Conservation (phyloP, 345 rosid species). For the Clarkia xantiana region DNA sequence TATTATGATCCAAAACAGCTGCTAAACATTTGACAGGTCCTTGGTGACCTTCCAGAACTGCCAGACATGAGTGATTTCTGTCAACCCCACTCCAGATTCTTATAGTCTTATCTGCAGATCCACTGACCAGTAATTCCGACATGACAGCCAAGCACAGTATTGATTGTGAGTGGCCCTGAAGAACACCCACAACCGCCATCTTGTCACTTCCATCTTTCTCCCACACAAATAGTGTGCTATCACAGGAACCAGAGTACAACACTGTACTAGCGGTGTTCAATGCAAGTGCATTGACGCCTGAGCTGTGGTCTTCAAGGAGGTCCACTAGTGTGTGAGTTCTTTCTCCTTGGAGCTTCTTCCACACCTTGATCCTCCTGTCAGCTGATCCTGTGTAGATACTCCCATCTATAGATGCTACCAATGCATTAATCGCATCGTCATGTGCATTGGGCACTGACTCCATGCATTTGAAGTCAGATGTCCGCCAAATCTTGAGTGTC, state of each 20-base stretch:
- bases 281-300: constrained; percentile 75
- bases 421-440: constrained; percentile 74
- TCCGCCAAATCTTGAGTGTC: constrained; percentile 80
- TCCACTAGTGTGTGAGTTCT: constrained; percentile 39
- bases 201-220: constrained; percentile 28
- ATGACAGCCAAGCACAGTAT: constrained; percentile 52
- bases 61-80: constrained; percentile 40
- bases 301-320: constrained; percentile 46
- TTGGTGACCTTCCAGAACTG: constrained; percentile 56
- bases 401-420: constrained; percentile 45
- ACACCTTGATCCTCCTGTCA: constrained; percentile 61
- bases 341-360: constrained; percentile 43
- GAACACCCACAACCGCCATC: constrained; percentile 37
- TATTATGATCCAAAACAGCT: constrained; percentile 23
- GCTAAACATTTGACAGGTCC: constrained; percentile 91
- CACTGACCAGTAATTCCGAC: constrained; percentile 54
- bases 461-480: constrained; percentile 63
- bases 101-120: constrained; percentile 70
- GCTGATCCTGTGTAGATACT: constrained; percentile 78
- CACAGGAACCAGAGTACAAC: constrained; percentile 61
- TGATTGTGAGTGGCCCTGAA: constrained; percentile 64
- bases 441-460: constrained; percentile 74
- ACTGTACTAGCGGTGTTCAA: constrained; percentile 37
- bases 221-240: constrained; percentile 63
- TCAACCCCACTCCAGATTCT: constrained; percentile 51